These are phyloP conservation scores for Botrytis hyacinthi DNA, from an alignment of 2,329 filamentous ascomycete genomes.

Conservation along the genomic window DNA sequence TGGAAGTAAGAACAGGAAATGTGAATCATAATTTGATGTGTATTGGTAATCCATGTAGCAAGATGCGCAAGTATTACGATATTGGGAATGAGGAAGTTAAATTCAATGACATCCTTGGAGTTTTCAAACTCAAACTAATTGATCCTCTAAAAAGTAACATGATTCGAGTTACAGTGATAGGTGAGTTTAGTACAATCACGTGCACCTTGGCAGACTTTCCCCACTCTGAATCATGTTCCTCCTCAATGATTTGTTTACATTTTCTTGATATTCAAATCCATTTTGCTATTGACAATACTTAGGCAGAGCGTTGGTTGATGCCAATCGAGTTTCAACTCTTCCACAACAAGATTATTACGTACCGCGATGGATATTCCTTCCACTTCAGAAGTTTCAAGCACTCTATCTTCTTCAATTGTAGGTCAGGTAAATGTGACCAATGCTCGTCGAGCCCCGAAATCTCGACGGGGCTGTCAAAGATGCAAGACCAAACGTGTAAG, in stretches of 20 bases:
- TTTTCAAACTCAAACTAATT: background rate
- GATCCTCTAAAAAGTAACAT: background rate
- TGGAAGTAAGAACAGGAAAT: background rate
- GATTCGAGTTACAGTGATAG: background rate
- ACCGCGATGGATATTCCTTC: background rate
- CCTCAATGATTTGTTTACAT: background rate
- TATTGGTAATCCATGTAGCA: background rate
- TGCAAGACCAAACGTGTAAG: slow-evolving; percentile 36
- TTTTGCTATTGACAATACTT: background rate
- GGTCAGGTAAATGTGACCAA: slow-evolving; percentile 19
- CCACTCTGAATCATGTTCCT: background rate
- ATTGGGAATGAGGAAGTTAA: background rate
- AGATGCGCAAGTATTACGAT: background rate
- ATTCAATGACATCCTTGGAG: background rate
- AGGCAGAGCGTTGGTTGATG: background rate
- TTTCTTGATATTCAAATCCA: background rate
- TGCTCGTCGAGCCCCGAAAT: slow-evolving; percentile 34
- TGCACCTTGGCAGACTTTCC: background rate
- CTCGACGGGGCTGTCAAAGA: slow-evolving; percentile 33
- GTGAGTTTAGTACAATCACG: background rate
- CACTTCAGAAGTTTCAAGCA: background rate
- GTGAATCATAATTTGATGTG: background rate
- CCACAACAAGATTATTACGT: background rate
- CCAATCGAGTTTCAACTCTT: background rate
- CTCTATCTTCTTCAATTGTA: background rate